These are phyloP conservation scores for Kwoniella shandongensis DNA, from an alignment of 768 basidiomycete genomes.

Conservation along the genomic window DNA sequence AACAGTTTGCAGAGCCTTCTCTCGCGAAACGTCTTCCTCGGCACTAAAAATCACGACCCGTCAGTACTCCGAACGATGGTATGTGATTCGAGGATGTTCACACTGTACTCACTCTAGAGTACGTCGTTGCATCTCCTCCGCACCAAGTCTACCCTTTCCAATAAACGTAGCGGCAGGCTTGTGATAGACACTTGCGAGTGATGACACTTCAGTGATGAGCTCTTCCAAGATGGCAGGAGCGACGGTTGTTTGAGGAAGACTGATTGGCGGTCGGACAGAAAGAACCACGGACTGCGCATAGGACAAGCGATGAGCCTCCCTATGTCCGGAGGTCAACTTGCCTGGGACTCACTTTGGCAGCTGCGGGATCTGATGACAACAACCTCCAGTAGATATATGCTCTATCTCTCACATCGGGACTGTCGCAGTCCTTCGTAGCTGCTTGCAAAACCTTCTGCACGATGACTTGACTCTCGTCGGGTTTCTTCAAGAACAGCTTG, in stretches of 20 bases:
- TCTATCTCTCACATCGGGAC: conserved; percentile 90
- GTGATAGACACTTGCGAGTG: conserved; percentile 91
- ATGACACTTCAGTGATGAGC: conserved; percentile 82
- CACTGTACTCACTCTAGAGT: conserved; percentile 48
- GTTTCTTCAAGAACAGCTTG: conserved; percentile 92
- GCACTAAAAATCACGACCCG: conserved; percentile 31
- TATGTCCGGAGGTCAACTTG: too few species aligned
- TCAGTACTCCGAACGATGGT: background rate
- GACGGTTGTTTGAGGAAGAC: conserved; percentile 86
- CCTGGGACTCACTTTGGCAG: conserved; percentile 71
- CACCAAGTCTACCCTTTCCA: conserved; percentile 77
- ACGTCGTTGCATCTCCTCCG: conserved; percentile 50
- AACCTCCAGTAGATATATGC: conserved; percentile 99
- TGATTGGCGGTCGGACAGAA: conserved; percentile 87
- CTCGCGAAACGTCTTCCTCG: conserved; percentile 71
- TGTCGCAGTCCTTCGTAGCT: conserved; percentile 96
- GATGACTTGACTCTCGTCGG: conserved; percentile 84
- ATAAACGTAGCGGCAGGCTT: conserved; percentile 95
- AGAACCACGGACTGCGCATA: conserved; percentile 72
- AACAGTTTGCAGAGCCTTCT: conserved; percentile 88
- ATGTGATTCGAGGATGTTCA: background rate
- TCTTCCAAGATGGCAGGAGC: conserved; percentile 85
- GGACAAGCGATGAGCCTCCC: background rate
- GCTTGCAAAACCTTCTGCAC: conserved; percentile 90
- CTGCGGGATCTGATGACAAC: conserved; percentile 88